Evolutionary conservation across 1,139 yeast genomes (phyloP), one percentile per base, ranked within the genome.

Genomic region (Geotrichum candidum): DNA sequence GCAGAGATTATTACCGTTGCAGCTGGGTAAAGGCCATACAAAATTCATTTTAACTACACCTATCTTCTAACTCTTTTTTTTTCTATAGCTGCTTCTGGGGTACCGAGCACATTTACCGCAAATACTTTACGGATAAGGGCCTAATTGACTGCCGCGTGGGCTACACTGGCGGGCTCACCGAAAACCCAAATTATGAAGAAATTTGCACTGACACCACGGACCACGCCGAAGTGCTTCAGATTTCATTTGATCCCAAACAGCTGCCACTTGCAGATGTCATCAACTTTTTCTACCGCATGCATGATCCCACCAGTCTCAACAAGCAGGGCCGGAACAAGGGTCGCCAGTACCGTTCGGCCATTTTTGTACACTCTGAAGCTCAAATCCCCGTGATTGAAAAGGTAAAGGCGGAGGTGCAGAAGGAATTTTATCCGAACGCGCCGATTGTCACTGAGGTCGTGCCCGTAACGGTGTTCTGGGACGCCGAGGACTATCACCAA

Each of bases 401-500:
- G 61, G 77, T 80, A 7, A 68, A 71, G 60, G 69, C 69, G 23
- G 63, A 78, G 65, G 72, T 80, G 73, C 87, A 85, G 79, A 84
- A 78, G 67, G 78, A 76, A 66, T 86, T 86, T 82, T 82, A 80
- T 70, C 77, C 77, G n/a, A 74, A 74, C n/a, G 73, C 79, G 66
- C 74, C 74, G 59, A 84, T 86, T 51, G 88, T 79, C 59, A 91
- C 98, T 1, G 77, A 77, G 59, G 83, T 92, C 60, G 89, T 84
- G 69, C 88, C 90, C n/a, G 80, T 90, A 60, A 74, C 79, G 61
- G 79, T 79, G 62, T 94, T 90, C 82, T 86, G 87, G 78, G 97
- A 92, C 71, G 98, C 97, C 25, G 98, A 94, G 75, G 91, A 85
- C 51, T 94, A 92, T 73, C 98, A 94, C 74, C 98, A 94, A 73